A percentile compares a stretch with the other conserved stretches of the same genome.
phyloP scores from a whole-genome alignment of 257 asterid species.

The Penstemon eatonii region DNA sequence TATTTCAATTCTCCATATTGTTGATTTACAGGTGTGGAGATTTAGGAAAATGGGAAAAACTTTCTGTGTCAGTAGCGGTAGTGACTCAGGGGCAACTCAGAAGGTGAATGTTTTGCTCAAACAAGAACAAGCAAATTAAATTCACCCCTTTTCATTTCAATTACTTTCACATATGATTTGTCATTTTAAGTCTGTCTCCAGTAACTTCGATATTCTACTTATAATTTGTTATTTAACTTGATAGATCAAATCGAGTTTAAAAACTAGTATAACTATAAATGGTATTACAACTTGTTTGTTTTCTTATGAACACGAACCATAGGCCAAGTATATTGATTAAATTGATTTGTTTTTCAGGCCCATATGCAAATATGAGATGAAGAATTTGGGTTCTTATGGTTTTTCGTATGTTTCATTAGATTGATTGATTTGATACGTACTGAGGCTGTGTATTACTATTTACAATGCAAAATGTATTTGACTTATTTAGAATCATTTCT shows the following conservation, averaged over 20 bases:
- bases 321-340: too few relatives aligned
- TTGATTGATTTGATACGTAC: neutral
- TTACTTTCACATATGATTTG: neutral
- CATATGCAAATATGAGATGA: too few relatives aligned
- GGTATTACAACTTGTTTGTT: neutral
- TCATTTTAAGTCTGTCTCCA: neutral
- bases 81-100: constrained; percentile 36
- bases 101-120: constrained; percentile 38
- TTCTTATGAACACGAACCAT: neutral
- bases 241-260: neutral
- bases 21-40: constrained; percentile 40
- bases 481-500: neutral
- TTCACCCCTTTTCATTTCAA: neutral
- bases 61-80: constrained; percentile 40
- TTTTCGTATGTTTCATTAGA: neutral
- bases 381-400: neutral
- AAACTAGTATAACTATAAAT: neutral
- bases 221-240: neutral
- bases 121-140: too few relatives aligned
- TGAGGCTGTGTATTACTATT: neutral
- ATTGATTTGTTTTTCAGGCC: too few relatives aligned
- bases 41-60: constrained; percentile 32
- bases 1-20: neutral
- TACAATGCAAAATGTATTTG: too few relatives aligned
- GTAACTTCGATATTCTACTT: neutral